Base-by-base conservation (phyloP, 2,329 filamentous ascomycete genomes). In the Pseudonectria foliicola region DNA sequence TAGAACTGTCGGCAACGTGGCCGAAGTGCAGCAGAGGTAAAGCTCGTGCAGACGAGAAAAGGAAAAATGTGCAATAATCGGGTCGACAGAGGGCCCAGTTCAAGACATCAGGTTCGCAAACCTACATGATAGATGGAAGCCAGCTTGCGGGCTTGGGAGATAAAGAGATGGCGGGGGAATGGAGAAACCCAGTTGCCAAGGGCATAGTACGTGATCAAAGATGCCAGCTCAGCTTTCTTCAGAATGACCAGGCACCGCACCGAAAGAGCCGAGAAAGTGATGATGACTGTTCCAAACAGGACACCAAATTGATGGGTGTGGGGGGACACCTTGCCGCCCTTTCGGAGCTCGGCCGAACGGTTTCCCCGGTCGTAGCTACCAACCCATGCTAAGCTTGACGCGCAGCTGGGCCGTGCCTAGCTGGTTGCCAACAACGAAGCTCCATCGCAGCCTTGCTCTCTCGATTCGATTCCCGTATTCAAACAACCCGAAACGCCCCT, bases 401-500 rank as follows among this genome's bases (percentile, higher is more conserved):
- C 58, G 58, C 57, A 61, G 58, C 57, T 60, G 48, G 47, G 50
- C 48, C 42, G 55, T 61, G 58, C 58, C 58, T 61, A 48, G 50
- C 48, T 49, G 48, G 45, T 43, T 46, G 50, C 49, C 49, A 54
- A 55, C 53, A 54, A 43, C 50, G 52, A 44, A 61, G 58, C 57
- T 59, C 50, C 47, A 50, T 48, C 46, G 43, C 38, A 54, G 47
- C 53, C 49, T 53, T 45, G 40, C 44, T 52, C 36, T 8, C 25
- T 27, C 25, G 7, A 39, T 27, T 45, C 35, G 46, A 52, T 49
- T 27, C 46, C 45, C 43, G 36, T 37, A 35, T 31, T 36, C 25
- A 25, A 41, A 42, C 39, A 36, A 43, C 50, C 50, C 45, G 47
- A 35, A 39, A 29, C 39, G 33, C 38, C 32, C 31, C 34, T 38